Evolutionary conservation across 352 stramenopile species (phyloP).

Genomic region (Blastocystis sp.): DNA sequence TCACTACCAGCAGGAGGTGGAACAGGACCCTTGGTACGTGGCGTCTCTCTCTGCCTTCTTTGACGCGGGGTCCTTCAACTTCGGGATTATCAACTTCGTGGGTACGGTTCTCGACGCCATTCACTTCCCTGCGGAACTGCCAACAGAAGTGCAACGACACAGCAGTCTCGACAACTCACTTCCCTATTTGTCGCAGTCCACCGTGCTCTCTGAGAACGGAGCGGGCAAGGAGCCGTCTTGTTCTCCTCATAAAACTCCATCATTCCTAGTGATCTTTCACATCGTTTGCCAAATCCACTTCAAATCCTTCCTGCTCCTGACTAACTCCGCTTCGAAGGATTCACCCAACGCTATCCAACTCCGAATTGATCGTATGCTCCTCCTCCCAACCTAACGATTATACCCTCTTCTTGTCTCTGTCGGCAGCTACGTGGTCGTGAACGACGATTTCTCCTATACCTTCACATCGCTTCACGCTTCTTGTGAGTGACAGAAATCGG

Average conservation of each 20-base stretch:
- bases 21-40: neutral
- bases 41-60: neutral
- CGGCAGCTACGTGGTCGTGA: neutral
- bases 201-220: too few species aligned
- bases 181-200: too few species aligned
- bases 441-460: neutral
- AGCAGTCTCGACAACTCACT: too few species aligned
- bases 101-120: neutral
- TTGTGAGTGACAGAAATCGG: neutral
- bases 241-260: neutral
- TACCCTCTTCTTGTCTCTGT: conserved; percentile 30
- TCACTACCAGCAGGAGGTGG: neutral
- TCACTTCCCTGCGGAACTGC: too few species aligned
- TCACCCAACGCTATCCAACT: too few species aligned
- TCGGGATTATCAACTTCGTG: neutral
- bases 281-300: neutral
- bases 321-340: too few species aligned
- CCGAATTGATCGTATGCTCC: too few species aligned
- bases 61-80: neutral
- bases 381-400: too few species aligned
- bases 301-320: neutral
- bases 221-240: too few species aligned
- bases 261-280: neutral
- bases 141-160: too few species aligned
- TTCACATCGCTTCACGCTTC: conserved; percentile 31